A percentile compares a stretch with the other conserved stretches of the same genome.
Conservation (phyloP, 169 alveolate species). For the Eimeria acervulina region DNA sequence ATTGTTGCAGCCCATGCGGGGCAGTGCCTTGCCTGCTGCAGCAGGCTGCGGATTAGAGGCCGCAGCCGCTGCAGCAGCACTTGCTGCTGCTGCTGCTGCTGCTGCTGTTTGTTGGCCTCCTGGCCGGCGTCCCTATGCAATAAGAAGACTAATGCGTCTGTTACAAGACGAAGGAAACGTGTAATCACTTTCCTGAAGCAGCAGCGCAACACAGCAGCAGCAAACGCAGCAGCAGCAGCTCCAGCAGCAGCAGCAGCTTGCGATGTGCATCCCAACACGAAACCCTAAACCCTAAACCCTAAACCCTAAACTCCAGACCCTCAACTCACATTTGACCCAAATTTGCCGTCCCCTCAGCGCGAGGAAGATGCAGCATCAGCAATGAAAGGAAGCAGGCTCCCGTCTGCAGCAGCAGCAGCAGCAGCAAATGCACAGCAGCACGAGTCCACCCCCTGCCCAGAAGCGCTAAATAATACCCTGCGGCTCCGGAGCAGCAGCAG, state of each 20-base stretch:
- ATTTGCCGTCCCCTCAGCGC: constrained; percentile 1
- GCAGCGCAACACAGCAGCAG: background rate
- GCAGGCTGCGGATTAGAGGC: constrained; percentile 53
- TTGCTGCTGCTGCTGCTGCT: constrained; percentile 32
- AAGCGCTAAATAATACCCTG: too few species aligned
- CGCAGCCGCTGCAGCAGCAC: constrained; percentile 21
- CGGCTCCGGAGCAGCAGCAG: too few species aligned
- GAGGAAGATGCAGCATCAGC: constrained; percentile 29
- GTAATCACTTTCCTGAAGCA: background rate
- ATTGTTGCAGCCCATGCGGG: constrained; percentile 58
- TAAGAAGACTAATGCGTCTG: constrained; percentile 3
- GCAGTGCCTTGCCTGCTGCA: constrained; percentile 66
- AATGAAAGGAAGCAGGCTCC: constrained; percentile 8
- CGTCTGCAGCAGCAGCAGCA: too few species aligned
- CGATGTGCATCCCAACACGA: background rate
- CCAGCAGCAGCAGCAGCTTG: background rate
- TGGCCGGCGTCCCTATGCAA: background rate
- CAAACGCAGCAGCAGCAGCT: background rate
- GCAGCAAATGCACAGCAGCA: too few species aligned
- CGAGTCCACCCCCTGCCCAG: background rate
- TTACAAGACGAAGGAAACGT: background rate
- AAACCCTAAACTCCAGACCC: background rate
- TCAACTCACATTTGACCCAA: background rate
- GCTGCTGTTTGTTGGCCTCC: background rate
- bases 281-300: background rate